Percentiles rank a stretch among this genome's conserved stretches.
phyloP scores from a whole-genome alignment of 208 protist genomes.

The Naegleria gruberi region DNA sequence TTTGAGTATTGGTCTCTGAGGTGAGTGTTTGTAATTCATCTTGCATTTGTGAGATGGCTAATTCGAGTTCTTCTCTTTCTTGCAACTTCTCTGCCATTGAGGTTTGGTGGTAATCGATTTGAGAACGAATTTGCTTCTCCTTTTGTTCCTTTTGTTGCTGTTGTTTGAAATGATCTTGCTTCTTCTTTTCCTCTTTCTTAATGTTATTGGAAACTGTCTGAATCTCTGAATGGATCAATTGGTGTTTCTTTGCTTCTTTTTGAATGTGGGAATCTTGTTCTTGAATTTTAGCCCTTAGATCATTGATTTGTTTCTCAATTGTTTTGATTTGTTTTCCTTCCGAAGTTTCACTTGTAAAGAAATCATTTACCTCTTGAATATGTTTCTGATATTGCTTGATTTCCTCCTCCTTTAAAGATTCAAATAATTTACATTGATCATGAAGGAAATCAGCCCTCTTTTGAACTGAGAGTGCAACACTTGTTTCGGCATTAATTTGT shows the following conservation, averaged over 20 bases:
- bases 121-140: not conserved
- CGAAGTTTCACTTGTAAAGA: not conserved
- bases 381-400: not conserved
- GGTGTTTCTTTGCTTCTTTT: not conserved
- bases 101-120: not conserved
- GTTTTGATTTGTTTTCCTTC: not conserved
- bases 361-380: not conserved
- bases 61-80: not conserved
- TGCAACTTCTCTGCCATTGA: not conserved
- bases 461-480: too few species aligned
- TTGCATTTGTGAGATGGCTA: not conserved
- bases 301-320: not conserved
- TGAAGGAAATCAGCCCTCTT: not conserved
- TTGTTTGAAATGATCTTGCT: not conserved
- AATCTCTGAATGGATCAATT: not conserved
- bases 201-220: not conserved
- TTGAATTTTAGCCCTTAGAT: not conserved
- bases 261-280: not conserved
- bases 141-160: not conserved
- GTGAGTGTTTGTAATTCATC: not conserved
- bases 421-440: not conserved
- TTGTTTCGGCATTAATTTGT: not conserved
- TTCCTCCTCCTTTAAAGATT: not conserved
- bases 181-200: not conserved
- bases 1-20: not conserved